These are phyloP conservation scores for Colletotrichum lupini DNA, from an alignment of 2,329 filamentous ascomycete genomes.

Conservation along the genomic window DNA sequence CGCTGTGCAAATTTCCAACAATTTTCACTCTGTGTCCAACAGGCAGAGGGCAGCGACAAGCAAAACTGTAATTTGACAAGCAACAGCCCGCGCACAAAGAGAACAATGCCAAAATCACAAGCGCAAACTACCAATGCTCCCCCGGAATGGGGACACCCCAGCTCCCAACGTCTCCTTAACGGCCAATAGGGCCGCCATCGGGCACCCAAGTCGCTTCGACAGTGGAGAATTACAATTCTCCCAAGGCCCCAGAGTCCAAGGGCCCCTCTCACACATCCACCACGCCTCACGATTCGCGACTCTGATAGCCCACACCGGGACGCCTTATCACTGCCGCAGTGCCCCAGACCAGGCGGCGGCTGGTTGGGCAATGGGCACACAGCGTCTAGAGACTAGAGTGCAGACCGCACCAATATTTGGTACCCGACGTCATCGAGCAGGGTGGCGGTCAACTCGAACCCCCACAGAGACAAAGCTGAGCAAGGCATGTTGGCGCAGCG, in stretches of 20 bases:
- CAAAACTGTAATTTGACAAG: slow-evolving; percentile 2
- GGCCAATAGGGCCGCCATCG: slow-evolving; percentile 33
- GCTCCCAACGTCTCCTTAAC: neutral
- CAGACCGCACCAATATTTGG: slow-evolving; percentile 16
- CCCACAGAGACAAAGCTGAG: slow-evolving; percentile 8
- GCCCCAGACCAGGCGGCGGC: neutral
- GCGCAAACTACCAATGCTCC: neutral
- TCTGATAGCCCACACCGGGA: neutral
- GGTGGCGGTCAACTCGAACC: slow-evolving; percentile 25
- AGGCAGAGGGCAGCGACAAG: neutral
- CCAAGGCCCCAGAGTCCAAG: slow-evolving; percentile 9
- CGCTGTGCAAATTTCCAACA: neutral
- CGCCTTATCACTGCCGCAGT: slow-evolving; percentile 13
- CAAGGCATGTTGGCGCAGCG: neutral
- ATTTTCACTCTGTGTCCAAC: neutral
- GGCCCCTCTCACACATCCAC: slow-evolving; percentile 7
- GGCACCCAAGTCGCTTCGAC: slow-evolving; percentile 16
- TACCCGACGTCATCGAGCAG: slow-evolving; percentile 35
- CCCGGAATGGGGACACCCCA: slow-evolving; percentile 9
- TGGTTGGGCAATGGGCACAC: slow-evolving; percentile 22
- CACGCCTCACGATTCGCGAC: neutral
- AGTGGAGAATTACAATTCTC: slow-evolving; percentile 19
- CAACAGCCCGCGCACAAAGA: neutral
- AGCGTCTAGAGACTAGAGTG: neutral
- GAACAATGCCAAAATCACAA: slow-evolving; percentile 15